Evolutionary conservation across 2,329 filamentous ascomycete genomes (phyloP), one percentile per base, ranked within the genome.

Genomic region (Trichophyton simii): DNA sequence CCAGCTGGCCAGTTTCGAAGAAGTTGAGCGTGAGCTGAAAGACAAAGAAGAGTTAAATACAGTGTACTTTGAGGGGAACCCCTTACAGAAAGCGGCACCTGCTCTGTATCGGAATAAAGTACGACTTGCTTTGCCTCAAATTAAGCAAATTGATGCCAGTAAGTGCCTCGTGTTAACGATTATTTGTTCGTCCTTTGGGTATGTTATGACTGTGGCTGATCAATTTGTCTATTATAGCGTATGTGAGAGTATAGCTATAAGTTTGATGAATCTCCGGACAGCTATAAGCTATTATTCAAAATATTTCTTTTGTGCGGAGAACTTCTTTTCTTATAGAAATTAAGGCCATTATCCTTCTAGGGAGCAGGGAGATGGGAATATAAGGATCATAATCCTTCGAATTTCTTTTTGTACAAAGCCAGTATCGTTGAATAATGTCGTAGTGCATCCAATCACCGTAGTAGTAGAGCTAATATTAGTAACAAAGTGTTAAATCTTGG

Each of bases 71-170:
- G 94, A 99, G 72, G 91, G 91, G 1, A 96, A 95, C 69, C 92
- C 91, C 28, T 74, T 99, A 67, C 94, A 99, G 76, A 79, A 85
- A 63, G 82, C 81, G 60, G 84, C 83, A 3, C 88, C 88, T n/a
- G 88, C 89, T 0, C 76, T 96, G 64, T 99, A 99, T 75, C 81
- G 94, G 69, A 97, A 96, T 76, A 99, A 99, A 77, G 85, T 99
- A 50, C 82, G 87, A 63, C 76, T 99, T 72, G 88, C 91, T 38
- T 75, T 99, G 73, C 94, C 94, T 62, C 87, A 94, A 73, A 78
- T 99, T 59, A 83, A 83, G 72, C 91, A 99, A 78, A 96, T 99
- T 72, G 94, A 99, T 83, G 94, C 94, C 63, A 95, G 92, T 96
- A 80, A 84, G 91, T 89, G 55, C 9, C 18, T 8, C 58, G 15